Percentiles rank a stretch among this genome's conserved stretches.
phyloP scores from a whole-genome alignment of 2,329 filamentous ascomycete genomes.

The Mycosphaerella sp. region DNA sequence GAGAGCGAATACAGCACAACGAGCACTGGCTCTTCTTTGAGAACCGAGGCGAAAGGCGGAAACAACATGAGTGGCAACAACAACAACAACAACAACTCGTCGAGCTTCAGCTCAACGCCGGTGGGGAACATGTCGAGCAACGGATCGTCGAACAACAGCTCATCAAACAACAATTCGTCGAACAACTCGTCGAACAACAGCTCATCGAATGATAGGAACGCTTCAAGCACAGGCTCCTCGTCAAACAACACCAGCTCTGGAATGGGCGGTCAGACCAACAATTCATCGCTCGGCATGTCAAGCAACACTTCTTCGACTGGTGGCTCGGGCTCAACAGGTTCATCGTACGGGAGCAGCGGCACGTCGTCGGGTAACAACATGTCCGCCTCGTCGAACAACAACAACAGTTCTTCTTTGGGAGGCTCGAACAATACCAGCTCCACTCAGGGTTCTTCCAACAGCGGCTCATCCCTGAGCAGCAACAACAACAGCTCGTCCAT shows the following conservation, averaged over 20 bases:
- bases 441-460: background rate
- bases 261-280: background rate
- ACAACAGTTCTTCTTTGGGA: conserved; percentile 1
- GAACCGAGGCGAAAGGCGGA: conserved; percentile 7
- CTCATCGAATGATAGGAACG: background rate
- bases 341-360: conserved; percentile 5
- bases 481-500: background rate
- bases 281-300: conserved; percentile 2
- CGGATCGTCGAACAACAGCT: conserved; percentile 9
- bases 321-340: background rate
- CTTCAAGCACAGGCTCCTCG: background rate
- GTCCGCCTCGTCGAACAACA: conserved; percentile 5
- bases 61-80: background rate
- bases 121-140: conserved; percentile 10
- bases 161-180: conserved; percentile 4
- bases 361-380: background rate
- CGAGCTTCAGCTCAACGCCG: conserved; percentile 7
- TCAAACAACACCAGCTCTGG: conserved; percentile 11
- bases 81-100: background rate
- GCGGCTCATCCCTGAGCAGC: background rate
- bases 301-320: background rate
- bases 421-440: conserved; percentile 1
- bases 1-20: conserved; percentile 17
- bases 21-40: conserved; percentile 8
- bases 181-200: conserved; percentile 10